Base-by-base conservation (phyloP, 2,329 filamentous ascomycete species). In the Phaeosphaeriaceae sp. region DNA sequence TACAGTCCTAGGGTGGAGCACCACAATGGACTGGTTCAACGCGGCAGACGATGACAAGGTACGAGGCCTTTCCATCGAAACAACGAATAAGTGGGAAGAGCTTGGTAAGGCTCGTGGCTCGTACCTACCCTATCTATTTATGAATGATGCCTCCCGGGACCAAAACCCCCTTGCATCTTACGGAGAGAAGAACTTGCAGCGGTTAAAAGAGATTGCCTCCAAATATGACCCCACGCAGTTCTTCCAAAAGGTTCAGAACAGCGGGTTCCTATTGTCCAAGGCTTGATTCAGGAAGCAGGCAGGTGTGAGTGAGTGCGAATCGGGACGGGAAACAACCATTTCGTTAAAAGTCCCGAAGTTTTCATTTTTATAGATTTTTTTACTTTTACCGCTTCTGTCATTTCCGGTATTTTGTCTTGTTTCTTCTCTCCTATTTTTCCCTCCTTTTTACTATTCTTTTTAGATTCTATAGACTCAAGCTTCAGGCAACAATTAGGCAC, bases 141-240 rank as follows among this genome's bases (percentile, higher is more conserved):
- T 77, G 69, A 79, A 78, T 56, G 77, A 79, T 49, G 76, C 75
- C 12, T 68, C 64, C 42, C 60, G 64, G 54, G 72, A 63, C 49
- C 75, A 79, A 56, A 67, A 74, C 52, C 65, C 73, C 3, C 54
- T 78, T 32, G 50, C 56, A 13, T 33, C 21, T 3, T 48, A 48
- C 29, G 75, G 76, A 1, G 34, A 51, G 17, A 54, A 46, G 6
- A 78, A 74, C 45, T 42, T 63, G 38, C 40, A 55, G 35, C 56
- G 51, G 15, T 50, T 77, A 52, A 53, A 55, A 42, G 47, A 50
- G 6, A 60, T 76, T 13, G 63, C 65, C 5, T 46, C 37, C 18
- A 65, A 62, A 47, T 76, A 75, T 46, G 76, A 78, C 54, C 73
- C 75, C 0, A 46, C 43, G 2, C 52, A 58, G 1, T 58, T 77